Evolutionary conservation across 768 basidiomycete genomes (phyloP).

Genomic region (Rhizopogon rudus): DNA sequence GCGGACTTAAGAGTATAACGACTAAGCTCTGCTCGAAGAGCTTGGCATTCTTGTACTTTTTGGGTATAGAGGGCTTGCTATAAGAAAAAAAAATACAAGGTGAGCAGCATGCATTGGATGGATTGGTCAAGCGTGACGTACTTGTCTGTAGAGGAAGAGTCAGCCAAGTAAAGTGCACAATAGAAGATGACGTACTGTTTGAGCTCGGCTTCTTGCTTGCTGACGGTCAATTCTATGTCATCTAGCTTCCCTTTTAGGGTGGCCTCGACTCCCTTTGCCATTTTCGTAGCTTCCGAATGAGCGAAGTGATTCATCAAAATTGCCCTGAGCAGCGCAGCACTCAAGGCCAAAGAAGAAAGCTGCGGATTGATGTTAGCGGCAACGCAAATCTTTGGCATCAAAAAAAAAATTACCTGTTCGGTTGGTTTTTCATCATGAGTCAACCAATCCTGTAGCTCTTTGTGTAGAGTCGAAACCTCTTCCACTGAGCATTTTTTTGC

Average conservation of each 20-base stretch:
- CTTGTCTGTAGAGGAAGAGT: constrained; percentile 44
- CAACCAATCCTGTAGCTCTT: constrained; percentile 77
- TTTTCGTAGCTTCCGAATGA: constrained; percentile 72
- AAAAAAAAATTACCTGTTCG: constrained; percentile 48
- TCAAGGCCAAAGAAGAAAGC: constrained; percentile 67
- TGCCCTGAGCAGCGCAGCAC: constrained; percentile 73
- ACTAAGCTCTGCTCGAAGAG: constrained; percentile 60
- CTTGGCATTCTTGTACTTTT: constrained; percentile 69
- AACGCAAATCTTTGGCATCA: constrained; percentile 1
- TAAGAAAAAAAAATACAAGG: constrained; percentile 16
- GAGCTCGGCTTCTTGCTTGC: constrained; percentile 65
- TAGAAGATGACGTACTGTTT: constrained; percentile 50
- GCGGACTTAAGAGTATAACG: constrained; percentile 38
- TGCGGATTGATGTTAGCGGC: constrained; percentile 22
- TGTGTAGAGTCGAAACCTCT: constrained; percentile 72
- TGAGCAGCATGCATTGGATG: constrained; percentile 7
- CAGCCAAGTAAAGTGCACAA: constrained; percentile 11
- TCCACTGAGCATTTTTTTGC: constrained; percentile 86
- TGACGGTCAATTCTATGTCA: constrained; percentile 51
- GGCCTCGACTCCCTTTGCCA: constrained; percentile 57
- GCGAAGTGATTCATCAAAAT: constrained; percentile 81
- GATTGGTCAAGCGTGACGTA: constrained; percentile 31
- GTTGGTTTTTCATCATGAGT: constrained; percentile 52
- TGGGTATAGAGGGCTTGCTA: constrained; percentile 59
- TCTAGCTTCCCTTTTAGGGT: constrained; percentile 62